phyloP scores from a whole-genome alignment of 1,284 basidiomycete genomes.

The Sparassis latifolia region DNA sequence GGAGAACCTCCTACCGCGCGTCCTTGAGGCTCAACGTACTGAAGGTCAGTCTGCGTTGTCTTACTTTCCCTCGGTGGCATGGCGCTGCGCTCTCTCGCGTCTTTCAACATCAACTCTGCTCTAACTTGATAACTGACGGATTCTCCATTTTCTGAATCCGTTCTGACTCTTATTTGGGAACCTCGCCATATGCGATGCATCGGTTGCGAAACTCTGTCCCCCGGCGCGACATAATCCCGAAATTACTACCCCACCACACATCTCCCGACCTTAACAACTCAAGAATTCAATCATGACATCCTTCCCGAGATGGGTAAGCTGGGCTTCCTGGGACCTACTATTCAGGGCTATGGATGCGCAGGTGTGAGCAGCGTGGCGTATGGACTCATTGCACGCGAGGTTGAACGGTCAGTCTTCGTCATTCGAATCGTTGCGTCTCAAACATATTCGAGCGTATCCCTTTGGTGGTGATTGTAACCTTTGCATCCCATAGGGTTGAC shows the following conservation, averaged over 20 bases:
- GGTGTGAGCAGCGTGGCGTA: constrained; percentile 92
- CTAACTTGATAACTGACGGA: too few species aligned
- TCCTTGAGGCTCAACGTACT: constrained; percentile 82
- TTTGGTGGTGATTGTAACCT: not conserved
- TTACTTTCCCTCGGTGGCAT: not conserved
- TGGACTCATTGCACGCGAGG: constrained; percentile 89
- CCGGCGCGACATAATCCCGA: too few species aligned
- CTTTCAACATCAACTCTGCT: too few species aligned
- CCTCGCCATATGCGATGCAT: too few species aligned
- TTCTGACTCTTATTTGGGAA: too few species aligned
- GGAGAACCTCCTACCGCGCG: constrained; percentile 80
- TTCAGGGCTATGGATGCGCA: constrained; percentile 91
- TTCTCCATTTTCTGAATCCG: too few species aligned
- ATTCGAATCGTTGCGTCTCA: too few species aligned
- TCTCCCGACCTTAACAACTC: not conserved
- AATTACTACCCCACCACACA: not conserved
- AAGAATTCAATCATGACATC: constrained; percentile 76
- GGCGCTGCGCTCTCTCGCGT: not conserved
- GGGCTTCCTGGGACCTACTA: constrained; percentile 88
- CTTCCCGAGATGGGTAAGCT: constrained; percentile 91
- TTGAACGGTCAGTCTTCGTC: constrained; percentile 62
- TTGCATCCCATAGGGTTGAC: constrained; percentile 59
- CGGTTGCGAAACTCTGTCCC: too few species aligned
- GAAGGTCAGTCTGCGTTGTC: constrained; percentile 52
- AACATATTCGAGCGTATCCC: too few species aligned